Base-by-base conservation (phyloP, 1,284 basidiomycete species). In the Rhodotorula sp. region DNA sequence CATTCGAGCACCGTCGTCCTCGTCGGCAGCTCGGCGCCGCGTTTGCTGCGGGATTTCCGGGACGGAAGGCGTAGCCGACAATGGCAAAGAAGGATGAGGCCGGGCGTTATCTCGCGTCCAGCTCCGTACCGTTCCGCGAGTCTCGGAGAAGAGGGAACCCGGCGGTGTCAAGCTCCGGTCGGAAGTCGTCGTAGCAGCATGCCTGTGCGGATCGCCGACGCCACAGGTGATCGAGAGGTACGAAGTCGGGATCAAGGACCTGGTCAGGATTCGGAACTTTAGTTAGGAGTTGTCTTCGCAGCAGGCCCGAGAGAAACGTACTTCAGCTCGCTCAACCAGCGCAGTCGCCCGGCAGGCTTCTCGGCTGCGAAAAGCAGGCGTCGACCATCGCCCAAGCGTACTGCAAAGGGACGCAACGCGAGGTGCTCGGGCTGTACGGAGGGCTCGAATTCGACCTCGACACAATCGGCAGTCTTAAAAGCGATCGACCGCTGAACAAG, bases 261-360 rank as follows among this genome's bases (percentile, higher is more conserved):
- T 42, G 37, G 37, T 12, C 14, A 10, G 37, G 37, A 42, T 42
- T 42, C 10, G 37, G 14, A 10, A 12, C 37, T 42, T 22, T 6
- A 22, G 20, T 51, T 24, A 15, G 24, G 49, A 51, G 10, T 51
- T 4, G 22, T 14, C 49, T 14, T 0, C 22, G n/a, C n/a, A 51
- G 26, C 4, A 14, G 6, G n/a, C 2, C 26, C 49, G 20, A 24
- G 14, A 3, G 0, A 18, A 37, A 64, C 71, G 20, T 5, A 72
- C 71, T 66, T 53, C 1, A 72, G 42, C 18, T 64, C 64, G 12
- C 64, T 3, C 1, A 69, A 30, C 71, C 71, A 72, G 3, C 49
- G 44, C 26, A 72, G 58, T 10, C 65, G 45, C 12, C 67, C 67
- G 4, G 29, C 59, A 4, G 64, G 51, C 20, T 29, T 54, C 42